Base-by-base conservation (phyloP, 2,329 filamentous ascomycete species). In the Phialemonium atrogriseum region DNA sequence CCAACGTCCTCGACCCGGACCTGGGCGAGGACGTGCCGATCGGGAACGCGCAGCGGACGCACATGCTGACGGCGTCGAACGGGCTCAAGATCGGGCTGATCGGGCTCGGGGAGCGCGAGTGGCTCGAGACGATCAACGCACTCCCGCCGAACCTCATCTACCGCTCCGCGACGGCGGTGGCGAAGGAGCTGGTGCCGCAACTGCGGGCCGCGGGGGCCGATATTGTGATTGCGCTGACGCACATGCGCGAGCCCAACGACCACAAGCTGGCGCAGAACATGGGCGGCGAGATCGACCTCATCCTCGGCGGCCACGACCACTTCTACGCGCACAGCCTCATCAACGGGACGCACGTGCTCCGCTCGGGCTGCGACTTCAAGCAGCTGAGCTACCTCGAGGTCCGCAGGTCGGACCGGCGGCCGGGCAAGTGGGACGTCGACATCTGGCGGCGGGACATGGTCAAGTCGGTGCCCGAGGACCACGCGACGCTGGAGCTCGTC, bases 311-410 rank as follows among this genome's bases (percentile, higher is more conserved):
- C 0, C 87, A 94, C 49, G 88, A 94, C 46, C 88, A 95, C 52
- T 91, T 81, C 57, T 94, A 94, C 51, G 70, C 70, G 11, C 85
- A 94, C 56, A 73, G 68, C 33, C 50, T 87, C 34, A 70, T 91
- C 53, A 87, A 88, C 38, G 80, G 80, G 7, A 84, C 76, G 1
- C 87, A 94, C 47, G 74, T 94, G 3, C 63, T 95, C n/a, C 75
- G 88, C 2, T 93, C 84, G 0, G 87, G 88, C 1, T 85, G 80
- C 12, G 88, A 95, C 54, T 95, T 94, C 60, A 93, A 91, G 58
- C 84, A 95, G 52, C 64, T 94, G 20, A 91, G 84, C 50, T 94
- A 94, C 50, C 71, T 95, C 32, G 84, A 94, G 54, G 82, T 76
- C 2, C 73, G 84, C 44, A 68, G 74, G 14, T 75, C 70, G 40